Evolutionary conservation across 768 basidiomycete species (phyloP).

Genomic region (Postia placenta): DNA sequence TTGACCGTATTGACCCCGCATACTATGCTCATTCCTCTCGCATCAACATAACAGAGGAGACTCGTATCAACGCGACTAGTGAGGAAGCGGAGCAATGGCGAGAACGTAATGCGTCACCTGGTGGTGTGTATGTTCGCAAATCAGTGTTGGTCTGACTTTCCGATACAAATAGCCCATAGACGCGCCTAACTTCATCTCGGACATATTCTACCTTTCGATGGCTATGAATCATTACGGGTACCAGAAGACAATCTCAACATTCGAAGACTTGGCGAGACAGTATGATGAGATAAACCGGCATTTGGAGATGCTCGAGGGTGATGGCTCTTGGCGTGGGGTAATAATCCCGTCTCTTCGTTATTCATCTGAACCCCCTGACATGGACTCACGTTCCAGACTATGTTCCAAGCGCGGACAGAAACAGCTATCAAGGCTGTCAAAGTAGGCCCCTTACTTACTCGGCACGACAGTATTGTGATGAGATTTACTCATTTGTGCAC

Average conservation of each 20-base stretch:
- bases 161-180: conserved; percentile 21
- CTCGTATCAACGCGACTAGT: conserved; percentile 87
- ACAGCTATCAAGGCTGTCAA: conserved; percentile 73
- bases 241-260: conserved; percentile 71
- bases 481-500: no score
- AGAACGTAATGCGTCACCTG: conserved; percentile 37
- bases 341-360: no score
- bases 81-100: conserved; percentile 80
- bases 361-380: no score
- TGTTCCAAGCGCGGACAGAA: conserved; percentile 72
- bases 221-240: conserved; percentile 89
- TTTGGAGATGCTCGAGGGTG: conserved; percentile 67
- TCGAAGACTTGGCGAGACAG: conserved; percentile 69
- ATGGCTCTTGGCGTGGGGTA: conserved; percentile 81
- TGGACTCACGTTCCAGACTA: no score
- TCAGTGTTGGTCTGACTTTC: not conserved
- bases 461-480: no score
- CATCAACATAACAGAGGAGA: conserved; percentile 81
- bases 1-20: conserved; percentile 84
- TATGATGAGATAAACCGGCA: conserved; percentile 72
- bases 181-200: conserved; percentile 90
- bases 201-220: conserved; percentile 86
- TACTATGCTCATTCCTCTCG: conserved; percentile 72
- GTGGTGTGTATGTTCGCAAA: conserved; percentile 29
- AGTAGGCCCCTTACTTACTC: no score